Base-by-base conservation (phyloP, 2,329 filamentous ascomycete species). In the Neonectria faginata region DNA sequence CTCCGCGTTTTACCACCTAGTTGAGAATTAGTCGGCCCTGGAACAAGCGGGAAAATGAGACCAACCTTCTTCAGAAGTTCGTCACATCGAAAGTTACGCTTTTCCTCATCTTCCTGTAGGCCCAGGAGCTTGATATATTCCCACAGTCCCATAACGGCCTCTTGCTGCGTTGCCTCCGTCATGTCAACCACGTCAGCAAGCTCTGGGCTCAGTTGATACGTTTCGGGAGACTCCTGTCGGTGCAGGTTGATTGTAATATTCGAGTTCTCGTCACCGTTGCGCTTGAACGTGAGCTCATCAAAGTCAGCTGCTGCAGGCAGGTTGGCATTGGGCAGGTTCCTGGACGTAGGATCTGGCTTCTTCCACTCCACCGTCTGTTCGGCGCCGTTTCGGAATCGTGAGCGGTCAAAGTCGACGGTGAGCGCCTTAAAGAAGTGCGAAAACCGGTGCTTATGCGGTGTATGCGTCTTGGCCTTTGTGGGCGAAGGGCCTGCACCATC, bases 41-140 rank as follows among this genome's bases (percentile, higher is more conserved):
- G n/a, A 29, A 27, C 20, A 12, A 6, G 9, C 20, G 27, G 14
- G 31, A 25, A 42, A 22, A 33, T 16, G n/a, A 51, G 11, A 66
- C 87, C 75, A 81, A 97, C 93, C 79, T 88, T 88, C 80, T 88
- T 91, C 57, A 99, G 79, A 51, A 90, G 85, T 47, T 94, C 91
- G 75, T 99, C 95, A 75, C 96, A 98, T 42, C 92, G 91, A 72
- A 99, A 95, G 65, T 92, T 92, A 66, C 96, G 88, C 82, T 96
- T 96, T 77, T 99, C 96, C 65, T 98, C 95, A 69, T 97, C 94
- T 76, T 97, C 95, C 77, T 97, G 93, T 51, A 99, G 83, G 18
- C 91, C 90, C 84, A 92, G 92, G 20, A 92, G 85, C 71, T 93
- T 91, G 70, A 97, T 92, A 74, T 99, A 99, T 76, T 97, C 94